Evolutionary conservation across 1,284 basidiomycete genomes (phyloP), one percentile per base, ranked within the genome.

Genomic region (Testicularia cyperi): DNA sequence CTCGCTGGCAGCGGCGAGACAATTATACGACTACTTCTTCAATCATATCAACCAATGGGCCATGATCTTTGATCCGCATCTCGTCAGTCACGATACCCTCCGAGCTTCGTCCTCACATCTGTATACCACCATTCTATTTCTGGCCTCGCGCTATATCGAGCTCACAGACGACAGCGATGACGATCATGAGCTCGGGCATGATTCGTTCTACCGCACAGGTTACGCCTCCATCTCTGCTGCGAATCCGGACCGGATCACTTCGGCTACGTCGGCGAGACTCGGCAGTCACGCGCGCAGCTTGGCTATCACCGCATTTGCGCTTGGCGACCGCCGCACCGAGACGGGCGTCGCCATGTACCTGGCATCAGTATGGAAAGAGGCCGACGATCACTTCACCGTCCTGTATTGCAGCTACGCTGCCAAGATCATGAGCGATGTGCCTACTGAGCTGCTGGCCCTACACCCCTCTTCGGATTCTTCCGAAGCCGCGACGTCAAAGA

Each of bases 361-460:
- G n/a, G 35, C 44, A 5, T 53, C 63, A 5, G 53, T 57, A 18
- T 66, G 58, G 58, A 66, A 66, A 48, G 53, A 52, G 39, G 53
- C 57, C 1, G 63, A 66, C 20, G 63, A 66, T 20, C 47, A 56
- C 21, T 63, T 57, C 24, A 54, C 52, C 22, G 53, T 58, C 27
- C 24, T 66, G 4, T 66, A 66, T 43, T 53, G 53, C 33, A 56
- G 57, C 38, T 62, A 57, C 18, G 57, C 63, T 2, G 63, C 52
- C 30, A 62, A 62, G 52, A 62, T 62, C 35, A 62, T 62, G 58
- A 55, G 52, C 21, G 58, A 62, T 18, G 51, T 62, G 9, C 52
- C 58, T 1, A 55, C 51, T 20, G 52, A 55, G 21, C 47, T 62
- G 5, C 44, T 62, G 10, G 55, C 58, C 14, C 39, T 54, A 7